Base-by-base conservation (phyloP, 371 early-diverging fungal species). In the Nematocida ironsii region DNA sequence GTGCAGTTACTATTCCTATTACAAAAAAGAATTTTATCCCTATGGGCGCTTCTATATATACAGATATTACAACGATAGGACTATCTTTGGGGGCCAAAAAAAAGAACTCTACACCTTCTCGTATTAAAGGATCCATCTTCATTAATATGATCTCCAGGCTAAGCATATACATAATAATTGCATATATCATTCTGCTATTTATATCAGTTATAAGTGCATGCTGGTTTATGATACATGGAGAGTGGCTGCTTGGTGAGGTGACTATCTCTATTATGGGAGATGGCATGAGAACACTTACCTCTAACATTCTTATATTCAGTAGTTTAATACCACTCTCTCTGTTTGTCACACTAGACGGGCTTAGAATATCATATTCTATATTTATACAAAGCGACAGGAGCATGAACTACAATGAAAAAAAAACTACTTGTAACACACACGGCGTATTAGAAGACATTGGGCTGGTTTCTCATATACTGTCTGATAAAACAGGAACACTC, bases 401-500 rank as follows among this genome's bases (percentile, higher is more conserved):
- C 3, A 75, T 88, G 84, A 45, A 3, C 20, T 27, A 50, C 9
- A 67, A 80, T 18, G 86, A 90, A 5, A 85, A 89, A 62, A 93
- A 91, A 78, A 87, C 91, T 27, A 91, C 93, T 48, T 95, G 94
- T 91, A 94, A 92, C 83, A 27, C 64, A 5, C 68, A 78, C 42
- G 80, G 80, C 9, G 86, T 96, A 27, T 92, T 93, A 13, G 97
- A 96, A 84, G 96, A 96, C 82, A 86, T 95, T 39, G 95, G 96
- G 58, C 93, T 93, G 84, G 91, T 96, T 62, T 93, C 94, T 83
- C 95, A 94, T 86, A 90, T 96, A 9, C 92, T 95, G 84, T 92
- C 92, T 27, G 96, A 96, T 88, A 96, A 96, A 88, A 97, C 98
- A 47, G 97, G 96, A 9, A 96, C 98, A 3, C 88, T 97, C 45